Conservation (phyloP, 2,329 filamentous ascomycete species). For the Fusarium palustre region DNA sequence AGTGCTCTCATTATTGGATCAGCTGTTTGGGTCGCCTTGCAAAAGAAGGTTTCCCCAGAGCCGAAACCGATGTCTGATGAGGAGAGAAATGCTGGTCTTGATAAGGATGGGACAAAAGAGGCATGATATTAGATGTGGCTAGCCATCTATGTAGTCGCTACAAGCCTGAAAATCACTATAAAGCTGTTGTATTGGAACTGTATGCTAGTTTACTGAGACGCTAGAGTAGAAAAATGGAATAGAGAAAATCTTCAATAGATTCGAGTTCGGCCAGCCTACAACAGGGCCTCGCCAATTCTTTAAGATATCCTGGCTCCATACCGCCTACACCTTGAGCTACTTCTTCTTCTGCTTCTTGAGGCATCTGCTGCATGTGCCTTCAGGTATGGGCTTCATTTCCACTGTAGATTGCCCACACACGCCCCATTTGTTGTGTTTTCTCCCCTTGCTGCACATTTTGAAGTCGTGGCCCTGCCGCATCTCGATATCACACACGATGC, state of each 20-base stretch:
- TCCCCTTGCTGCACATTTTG: not conserved
- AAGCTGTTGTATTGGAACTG: no score
- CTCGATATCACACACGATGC: not conserved
- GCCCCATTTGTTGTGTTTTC: conserved; percentile 1
- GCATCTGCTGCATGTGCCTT: not conserved
- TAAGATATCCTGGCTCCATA: no score
- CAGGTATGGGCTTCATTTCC: not conserved
- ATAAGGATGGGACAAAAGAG: not conserved
- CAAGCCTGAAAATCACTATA: no score
- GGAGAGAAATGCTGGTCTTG: conserved; percentile 46
- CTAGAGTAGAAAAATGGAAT: no score
- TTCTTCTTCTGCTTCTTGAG: not conserved
- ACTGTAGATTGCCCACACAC: not conserved
- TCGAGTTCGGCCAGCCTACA: no score
- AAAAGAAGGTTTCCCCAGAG: conserved; percentile 52
- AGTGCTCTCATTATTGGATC: conserved; percentile 56
- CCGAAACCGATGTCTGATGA: conserved; percentile 48
- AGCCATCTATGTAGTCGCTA: no score
- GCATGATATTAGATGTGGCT: not conserved
- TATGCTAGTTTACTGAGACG: no score
- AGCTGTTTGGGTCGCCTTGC: conserved; percentile 57
- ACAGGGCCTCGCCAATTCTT: no score
- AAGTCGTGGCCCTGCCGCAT: not conserved
- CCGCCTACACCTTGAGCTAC: not conserved
- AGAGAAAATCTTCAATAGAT: no score